Base-by-base conservation (phyloP, 495 filamentous ascomycete genomes). In the Podospora conica region DNA sequence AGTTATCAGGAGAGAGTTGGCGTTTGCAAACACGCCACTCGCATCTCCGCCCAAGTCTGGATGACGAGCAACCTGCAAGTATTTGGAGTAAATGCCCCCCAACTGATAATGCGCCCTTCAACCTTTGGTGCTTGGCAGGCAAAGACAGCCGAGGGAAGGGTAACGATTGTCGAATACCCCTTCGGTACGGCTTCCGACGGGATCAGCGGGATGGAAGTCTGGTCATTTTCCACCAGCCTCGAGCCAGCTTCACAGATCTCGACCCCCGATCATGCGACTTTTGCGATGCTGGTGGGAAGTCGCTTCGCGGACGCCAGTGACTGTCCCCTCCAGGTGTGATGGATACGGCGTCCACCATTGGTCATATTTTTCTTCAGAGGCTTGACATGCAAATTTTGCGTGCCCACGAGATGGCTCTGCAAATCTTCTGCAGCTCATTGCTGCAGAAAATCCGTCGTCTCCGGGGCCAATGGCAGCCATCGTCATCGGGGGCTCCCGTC, bases 381-480 rank as follows among this genome's bases (percentile, higher is more conserved):
- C 40, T 48, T 48, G 15, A 48, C 40, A n/a, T 15, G 40, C 40
- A 48, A 48, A 48, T 48, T 48, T 48, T 48, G 18, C 40, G 40
- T 48, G 40, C 6, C 40, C 40, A 48, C 40, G 40, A 8, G 40
- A 48, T 48, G 40, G 3, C 40, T 48, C 40, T 48, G 40, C 40
- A 48, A 48, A 48, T 48, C 40, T 48, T 48, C 40, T 33, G 54
- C 65, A 63, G 54, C 62, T 68, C 66, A 68, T 65, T 58, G 48
- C 40, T 8, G 40, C 40, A 48, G 40, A 48, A 40, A 48, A n/a
- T 18, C n/a, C 6, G 40, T n/a, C 8, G 40, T 18, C 40, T 48
- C 40, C 15, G n/a, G 5, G 40, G 18, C 40, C 40, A 48, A 48
- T 48, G 40, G 9, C 15, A 48, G 40, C 15, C 40, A 7, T n/a